Base-by-base conservation (phyloP, 257 asterid species). In the Solanum arcanum region DNA sequence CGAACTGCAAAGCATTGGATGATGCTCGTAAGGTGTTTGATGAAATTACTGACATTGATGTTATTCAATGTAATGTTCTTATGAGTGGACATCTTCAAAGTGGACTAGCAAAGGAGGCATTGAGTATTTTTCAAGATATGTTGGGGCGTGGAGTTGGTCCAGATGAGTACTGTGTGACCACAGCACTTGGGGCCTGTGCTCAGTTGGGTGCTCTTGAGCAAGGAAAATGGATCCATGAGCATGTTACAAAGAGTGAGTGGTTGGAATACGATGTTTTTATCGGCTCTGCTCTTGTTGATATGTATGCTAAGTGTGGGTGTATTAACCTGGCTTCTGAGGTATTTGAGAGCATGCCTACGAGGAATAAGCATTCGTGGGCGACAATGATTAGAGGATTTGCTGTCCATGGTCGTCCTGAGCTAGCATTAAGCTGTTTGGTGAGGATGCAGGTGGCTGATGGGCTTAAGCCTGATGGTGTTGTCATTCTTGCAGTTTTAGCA, bases 231-330 rank as follows among this genome's bases (percentile, higher is more conserved):
- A 91, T 96, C 83, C 99, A 95, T 86, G 94, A 95, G 93, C 89
- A 91, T 70, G 88, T 92, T 16, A 73, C 16, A 77, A 92, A 89
- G 89, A 91, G 87, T 25, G 92, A 86, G 25, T 92, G 92, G 86
- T 60, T 88, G 86, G 31, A 74, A 11, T 82, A 88, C 35, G 98
- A 96, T 89, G 87, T 89, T 27, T 92, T 90, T 86, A 84, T 93
- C 87, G 93, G 91, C 77, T 95, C 94, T 47, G 91, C 94, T 33
- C 95, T 96, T 82, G 94, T 95, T 37, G 98, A 95, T 90, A 94
- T 94, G 98, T 94, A 96, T 68, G 94, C 98, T 23, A 95, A 95
- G 92, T 95, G 99, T 78, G 95, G 98, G 83, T 88, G 91, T 81
- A 86, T 96, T 90, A 90, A 91, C 73, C 88, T 85, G 87, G 97